Evolutionary conservation across 1,139 yeast genomes (phyloP).

Genomic region (Komagataea norvegica): DNA sequence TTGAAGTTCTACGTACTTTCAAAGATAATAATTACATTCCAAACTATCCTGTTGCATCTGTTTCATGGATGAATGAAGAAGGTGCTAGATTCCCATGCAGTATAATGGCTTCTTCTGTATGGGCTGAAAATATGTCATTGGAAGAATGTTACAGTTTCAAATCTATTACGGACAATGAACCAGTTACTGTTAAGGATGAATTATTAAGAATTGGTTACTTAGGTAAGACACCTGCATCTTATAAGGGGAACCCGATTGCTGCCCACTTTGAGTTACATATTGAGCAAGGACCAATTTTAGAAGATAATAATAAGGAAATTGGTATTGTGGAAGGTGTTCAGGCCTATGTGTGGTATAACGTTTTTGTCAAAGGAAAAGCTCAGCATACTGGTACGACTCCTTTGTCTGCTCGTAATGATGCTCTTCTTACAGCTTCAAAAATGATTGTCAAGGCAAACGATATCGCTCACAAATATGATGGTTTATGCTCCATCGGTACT

Average conservation of each 20-base stretch:
- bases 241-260: constrained; percentile 50
- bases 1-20: constrained; percentile 61
- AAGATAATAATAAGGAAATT: constrained; percentile 47
- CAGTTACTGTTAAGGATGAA: constrained; percentile 51
- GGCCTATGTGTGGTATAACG: constrained; percentile 58
- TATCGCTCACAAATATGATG: constrained; percentile 47
- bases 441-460: constrained; percentile 54
- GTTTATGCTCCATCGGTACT: constrained; percentile 58
- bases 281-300: constrained; percentile 72
- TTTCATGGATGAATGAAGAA: constrained; percentile 75
- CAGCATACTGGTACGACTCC: constrained; percentile 78
- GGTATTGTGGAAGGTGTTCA: constrained; percentile 68
- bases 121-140: constrained; percentile 49
- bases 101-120: constrained; percentile 61
- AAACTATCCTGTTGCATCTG: constrained; percentile 58
- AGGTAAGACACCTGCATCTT: constrained; percentile 46
- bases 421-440: constrained; percentile 52
- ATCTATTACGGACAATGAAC: constrained; percentile 54
- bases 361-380: constrained; percentile 53
- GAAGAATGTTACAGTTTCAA: constrained; percentile 46
- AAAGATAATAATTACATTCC: constrained; percentile 55
- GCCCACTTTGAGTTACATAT: constrained; percentile 74
- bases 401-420: constrained; percentile 56
- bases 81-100: constrained; percentile 72
- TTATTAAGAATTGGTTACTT: constrained; percentile 57